Percentiles rank a stretch among this genome's conserved stretches.
These are phyloP conservation scores for Nicotiana obtusifolia DNA, from an alignment of 257 asterid species.

Conservation along the genomic window DNA sequence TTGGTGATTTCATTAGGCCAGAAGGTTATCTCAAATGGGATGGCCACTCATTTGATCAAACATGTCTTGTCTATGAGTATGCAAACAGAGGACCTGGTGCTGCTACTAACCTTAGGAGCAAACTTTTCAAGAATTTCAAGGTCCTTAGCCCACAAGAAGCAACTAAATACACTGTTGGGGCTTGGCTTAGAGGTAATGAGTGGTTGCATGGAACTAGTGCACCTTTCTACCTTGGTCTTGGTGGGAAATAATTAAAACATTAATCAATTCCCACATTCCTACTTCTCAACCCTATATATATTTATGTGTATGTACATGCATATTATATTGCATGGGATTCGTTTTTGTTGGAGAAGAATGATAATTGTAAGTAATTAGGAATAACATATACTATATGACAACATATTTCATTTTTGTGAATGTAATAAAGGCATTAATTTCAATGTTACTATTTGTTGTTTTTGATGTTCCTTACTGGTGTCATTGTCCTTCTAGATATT, in stretches of 20 bases:
- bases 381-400: not conserved
- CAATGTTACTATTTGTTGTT: not conserved
- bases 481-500: no score
- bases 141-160: conserved; percentile 23
- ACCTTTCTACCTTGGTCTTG: conserved; percentile 21
- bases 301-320: not conserved
- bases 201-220: conserved; percentile 27
- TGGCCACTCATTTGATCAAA: conserved; percentile 14
- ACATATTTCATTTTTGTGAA: not conserved
- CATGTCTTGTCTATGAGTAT: conserved; percentile 36
- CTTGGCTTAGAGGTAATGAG: conserved; percentile 11
- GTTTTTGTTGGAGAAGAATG: conserved; percentile 1
- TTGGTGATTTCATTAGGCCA: conserved; percentile 58
- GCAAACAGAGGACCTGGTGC: conserved; percentile 62
- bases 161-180: conserved; percentile 11
- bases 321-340: not conserved
- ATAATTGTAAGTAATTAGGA: not conserved
- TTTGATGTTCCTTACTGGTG: not conserved
- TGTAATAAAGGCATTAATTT: not conserved
- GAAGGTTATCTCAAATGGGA: conserved; percentile 48
- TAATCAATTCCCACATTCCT: not conserved
- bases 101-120: conserved; percentile 18
- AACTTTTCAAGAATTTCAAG: conserved; percentile 14
- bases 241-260: not conserved
- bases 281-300: not conserved